Evolutionary conservation across 2,329 filamentous ascomycete genomes (phyloP).

Genomic region (Scolecobasidium constrictum): DNA sequence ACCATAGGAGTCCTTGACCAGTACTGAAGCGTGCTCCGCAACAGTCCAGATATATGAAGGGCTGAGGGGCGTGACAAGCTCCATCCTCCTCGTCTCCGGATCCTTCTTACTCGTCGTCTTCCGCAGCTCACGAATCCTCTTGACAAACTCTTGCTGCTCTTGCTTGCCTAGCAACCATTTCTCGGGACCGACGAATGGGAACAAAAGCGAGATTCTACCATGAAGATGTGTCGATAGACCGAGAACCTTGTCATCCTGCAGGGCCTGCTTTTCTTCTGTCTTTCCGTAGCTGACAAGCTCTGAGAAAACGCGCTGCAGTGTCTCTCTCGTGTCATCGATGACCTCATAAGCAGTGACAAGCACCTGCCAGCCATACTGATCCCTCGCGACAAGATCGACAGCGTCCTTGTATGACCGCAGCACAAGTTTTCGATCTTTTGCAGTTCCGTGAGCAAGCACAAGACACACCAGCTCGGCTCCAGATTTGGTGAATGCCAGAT

Average conservation of each 20-base stretch:
- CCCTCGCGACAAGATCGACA: slow-evolving; percentile 72
- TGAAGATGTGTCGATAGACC: slow-evolving; percentile 55
- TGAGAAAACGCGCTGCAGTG: slow-evolving; percentile 72
- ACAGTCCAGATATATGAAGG: slow-evolving; percentile 67
- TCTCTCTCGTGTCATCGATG: slow-evolving; percentile 87
- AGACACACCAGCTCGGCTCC: slow-evolving; percentile 75
- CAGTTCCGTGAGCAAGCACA: slow-evolving; percentile 69
- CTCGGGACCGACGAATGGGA: slow-evolving; percentile 58
- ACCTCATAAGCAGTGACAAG: slow-evolving; percentile 82
- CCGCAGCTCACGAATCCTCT: slow-evolving; percentile 69
- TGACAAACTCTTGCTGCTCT: slow-evolving; percentile 55
- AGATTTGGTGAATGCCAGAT: slow-evolving; percentile 88
- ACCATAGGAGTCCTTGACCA: slow-evolving; percentile 69
- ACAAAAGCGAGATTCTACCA: slow-evolving; percentile 59
- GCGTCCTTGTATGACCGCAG: slow-evolving; percentile 86
- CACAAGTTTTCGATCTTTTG: slow-evolving; percentile 87
- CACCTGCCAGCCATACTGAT: slow-evolving; percentile 67
- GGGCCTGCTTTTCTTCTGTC: slow-evolving; percentile 29
- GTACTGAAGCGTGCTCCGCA: slow-evolving; percentile 51
- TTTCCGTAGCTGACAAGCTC: slow-evolving; percentile 64
- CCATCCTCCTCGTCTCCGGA: slow-evolving; percentile 59
- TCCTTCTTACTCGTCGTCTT: slow-evolving; percentile 90
- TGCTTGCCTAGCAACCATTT: slow-evolving; percentile 49
- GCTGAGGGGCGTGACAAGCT: slow-evolving; percentile 65
- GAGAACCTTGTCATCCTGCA: slow-evolving; percentile 51